phyloP scores from a whole-genome alignment of 805 yeast genomes.

The Candida dajiaensis region DNA sequence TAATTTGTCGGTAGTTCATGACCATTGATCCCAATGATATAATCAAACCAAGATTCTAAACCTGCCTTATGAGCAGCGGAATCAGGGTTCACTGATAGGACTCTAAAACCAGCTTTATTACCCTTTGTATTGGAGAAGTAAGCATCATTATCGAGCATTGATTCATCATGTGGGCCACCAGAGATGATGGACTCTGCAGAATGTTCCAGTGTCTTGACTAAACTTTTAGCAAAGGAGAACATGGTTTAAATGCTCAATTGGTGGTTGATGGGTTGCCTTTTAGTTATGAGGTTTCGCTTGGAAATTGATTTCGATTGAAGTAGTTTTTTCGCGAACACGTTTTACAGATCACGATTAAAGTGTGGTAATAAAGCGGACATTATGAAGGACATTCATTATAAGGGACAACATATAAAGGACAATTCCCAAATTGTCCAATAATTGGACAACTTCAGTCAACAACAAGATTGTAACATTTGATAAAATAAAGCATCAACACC shows the following conservation, averaged over 20 bases:
- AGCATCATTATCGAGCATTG: conserved; percentile 20
- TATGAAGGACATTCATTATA: no score
- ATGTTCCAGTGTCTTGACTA: conserved; percentile 51
- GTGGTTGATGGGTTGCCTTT: no score
- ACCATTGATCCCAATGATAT: conserved; percentile 72
- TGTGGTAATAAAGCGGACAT: no score
- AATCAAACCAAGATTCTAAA: conserved; percentile 85
- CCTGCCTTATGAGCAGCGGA: conserved; percentile 47
- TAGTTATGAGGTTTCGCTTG: no score
- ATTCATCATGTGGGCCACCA: conserved; percentile 22
- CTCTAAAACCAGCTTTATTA: conserved; percentile 47
- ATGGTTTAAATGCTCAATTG: conserved; percentile 24
- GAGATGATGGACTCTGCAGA: conserved; percentile 25
- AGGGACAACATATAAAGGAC: no score
- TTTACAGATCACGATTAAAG: no score
- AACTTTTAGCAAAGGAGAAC: conserved; percentile 61
- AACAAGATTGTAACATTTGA: no score
- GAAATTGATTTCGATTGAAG: no score
- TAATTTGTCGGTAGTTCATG: conserved; percentile 43
- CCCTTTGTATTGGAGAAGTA: conserved; percentile 25
- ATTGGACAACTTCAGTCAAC: no score
- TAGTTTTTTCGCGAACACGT: no score
- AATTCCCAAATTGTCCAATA: no score
- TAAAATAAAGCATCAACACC: no score
- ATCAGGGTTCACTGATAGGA: conserved; percentile 40